A percentile compares a stretch with the other conserved stretches of the same genome.
Conservation (phyloP, 2,329 filamentous ascomycete species). For the Diaporthe nobilis region DNA sequence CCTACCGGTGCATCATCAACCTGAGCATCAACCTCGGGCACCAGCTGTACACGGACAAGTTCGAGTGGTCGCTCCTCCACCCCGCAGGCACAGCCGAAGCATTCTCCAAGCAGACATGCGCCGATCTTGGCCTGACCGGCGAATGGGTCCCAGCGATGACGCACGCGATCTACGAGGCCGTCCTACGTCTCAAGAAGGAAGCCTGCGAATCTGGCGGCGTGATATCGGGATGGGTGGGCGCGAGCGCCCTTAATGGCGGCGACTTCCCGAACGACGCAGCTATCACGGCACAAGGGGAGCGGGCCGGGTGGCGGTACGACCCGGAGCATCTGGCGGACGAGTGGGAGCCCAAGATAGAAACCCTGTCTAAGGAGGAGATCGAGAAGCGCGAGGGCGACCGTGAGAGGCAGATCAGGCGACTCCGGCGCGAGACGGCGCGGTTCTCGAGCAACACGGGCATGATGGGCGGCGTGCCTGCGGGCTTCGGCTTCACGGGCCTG, state of each 20-base stretch:
- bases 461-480: constrained; percentile 78
- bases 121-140: constrained; percentile 87
- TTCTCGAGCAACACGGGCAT: constrained; percentile 91
- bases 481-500: constrained; percentile 63
- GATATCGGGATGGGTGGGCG: constrained; percentile 74
- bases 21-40: constrained; percentile 94
- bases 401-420: constrained; percentile 87
- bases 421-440: constrained; percentile 90
- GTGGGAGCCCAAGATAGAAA: constrained; percentile 87
- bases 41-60: constrained; percentile 94
- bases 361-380: constrained; percentile 93
- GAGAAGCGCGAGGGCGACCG: constrained; percentile 96
- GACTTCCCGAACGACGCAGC: constrained; percentile 93
- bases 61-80: constrained; percentile 96
- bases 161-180: constrained; percentile 96
- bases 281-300: constrained; percentile 48
- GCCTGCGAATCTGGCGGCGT: constrained; percentile 92
- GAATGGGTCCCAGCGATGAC: constrained; percentile 97
- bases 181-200: constrained; percentile 93
- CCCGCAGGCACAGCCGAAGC: constrained; percentile 92
- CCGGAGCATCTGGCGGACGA: constrained; percentile 88
- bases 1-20: constrained; percentile 92
- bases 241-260: constrained; percentile 61
- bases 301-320: constrained; percentile 94
- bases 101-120: constrained; percentile 93